Conservation (phyloP, 441 rosid species). For the Daphne laureola region DNA sequence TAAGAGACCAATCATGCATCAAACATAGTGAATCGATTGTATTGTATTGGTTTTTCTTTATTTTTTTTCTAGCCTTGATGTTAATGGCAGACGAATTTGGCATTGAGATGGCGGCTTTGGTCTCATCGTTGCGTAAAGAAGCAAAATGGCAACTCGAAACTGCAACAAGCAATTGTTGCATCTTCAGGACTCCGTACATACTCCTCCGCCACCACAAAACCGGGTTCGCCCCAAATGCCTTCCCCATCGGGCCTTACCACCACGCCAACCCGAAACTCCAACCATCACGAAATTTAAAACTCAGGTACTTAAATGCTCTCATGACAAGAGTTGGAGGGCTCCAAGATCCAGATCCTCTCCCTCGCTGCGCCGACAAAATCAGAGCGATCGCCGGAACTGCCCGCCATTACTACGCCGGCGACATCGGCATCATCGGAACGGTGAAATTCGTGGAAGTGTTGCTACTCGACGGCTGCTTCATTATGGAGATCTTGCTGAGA, state of each 20-base stretch:
- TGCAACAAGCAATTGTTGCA: background rate
- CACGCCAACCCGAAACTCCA: background rate
- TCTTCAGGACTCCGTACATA: constrained; percentile 10
- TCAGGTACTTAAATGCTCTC: constrained; percentile 9
- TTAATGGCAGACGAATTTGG: background rate
- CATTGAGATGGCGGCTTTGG: background rate
- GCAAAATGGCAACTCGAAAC: background rate
- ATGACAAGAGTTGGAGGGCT: background rate
- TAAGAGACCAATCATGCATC: no score
- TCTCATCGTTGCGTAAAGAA: background rate
- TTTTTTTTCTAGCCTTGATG: no score
- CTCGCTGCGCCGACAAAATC: background rate
- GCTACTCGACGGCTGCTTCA: constrained; percentile 24
- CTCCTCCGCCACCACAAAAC: constrained; percentile 1
- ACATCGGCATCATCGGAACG: background rate
- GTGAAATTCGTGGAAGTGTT: constrained; percentile 16
- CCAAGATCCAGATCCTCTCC: background rate
- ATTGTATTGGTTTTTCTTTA: no score
- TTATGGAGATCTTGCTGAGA: constrained; percentile 17
- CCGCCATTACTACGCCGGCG: constrained; percentile 7
- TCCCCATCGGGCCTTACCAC: constrained; percentile 15
- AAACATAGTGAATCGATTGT: no score
- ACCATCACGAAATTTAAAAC: background rate
- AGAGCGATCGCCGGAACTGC: background rate
- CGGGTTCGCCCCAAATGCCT: constrained; percentile 5